Percentiles rank a stretch among this genome's conserved stretches.
Conservation (phyloP, 1,284 basidiomycete species). For the Amylostereum chailletii region DNA sequence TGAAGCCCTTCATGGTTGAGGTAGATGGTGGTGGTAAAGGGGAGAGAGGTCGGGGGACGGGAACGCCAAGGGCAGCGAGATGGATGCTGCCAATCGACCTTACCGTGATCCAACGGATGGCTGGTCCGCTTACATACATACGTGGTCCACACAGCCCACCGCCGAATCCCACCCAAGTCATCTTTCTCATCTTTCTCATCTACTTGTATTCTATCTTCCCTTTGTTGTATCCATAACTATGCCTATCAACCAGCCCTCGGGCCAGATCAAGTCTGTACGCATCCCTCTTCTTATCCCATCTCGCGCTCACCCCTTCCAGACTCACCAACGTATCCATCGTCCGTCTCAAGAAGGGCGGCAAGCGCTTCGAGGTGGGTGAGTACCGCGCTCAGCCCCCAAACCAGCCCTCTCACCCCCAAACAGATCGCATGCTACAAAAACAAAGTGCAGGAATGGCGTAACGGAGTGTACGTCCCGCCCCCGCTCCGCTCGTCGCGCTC, state of each 20-base stretch:
- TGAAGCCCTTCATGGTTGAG: constrained; percentile 39
- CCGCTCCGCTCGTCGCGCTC: background rate
- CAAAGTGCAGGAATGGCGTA: constrained; percentile 95
- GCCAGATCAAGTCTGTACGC: constrained; percentile 69
- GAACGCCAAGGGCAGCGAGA: background rate
- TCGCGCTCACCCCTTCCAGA: constrained; percentile 29
- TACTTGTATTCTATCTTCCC: background rate
- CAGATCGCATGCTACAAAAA: constrained; percentile 99
- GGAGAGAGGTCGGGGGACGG: background rate
- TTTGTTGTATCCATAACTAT: constrained; percentile 17
- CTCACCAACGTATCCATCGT: constrained; percentile 96
- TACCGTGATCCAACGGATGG: no score
- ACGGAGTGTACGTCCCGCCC: constrained; percentile 62
- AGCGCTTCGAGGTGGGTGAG: constrained; percentile 82
- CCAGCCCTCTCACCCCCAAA: constrained; percentile 4
- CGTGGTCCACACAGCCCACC: no score
- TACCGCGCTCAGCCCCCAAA: constrained; percentile 2
- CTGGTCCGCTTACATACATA: no score
- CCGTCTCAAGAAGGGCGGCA: constrained; percentile 91
- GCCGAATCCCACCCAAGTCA: no score
- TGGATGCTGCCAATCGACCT: no score
- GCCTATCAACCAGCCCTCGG: constrained; percentile 76
- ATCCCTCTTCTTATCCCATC: constrained; percentile 4
- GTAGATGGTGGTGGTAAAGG: background rate
- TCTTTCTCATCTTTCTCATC: no score